Base-by-base conservation (phyloP, 1,284 basidiomycete genomes). In the Malassezia equina region DNA sequence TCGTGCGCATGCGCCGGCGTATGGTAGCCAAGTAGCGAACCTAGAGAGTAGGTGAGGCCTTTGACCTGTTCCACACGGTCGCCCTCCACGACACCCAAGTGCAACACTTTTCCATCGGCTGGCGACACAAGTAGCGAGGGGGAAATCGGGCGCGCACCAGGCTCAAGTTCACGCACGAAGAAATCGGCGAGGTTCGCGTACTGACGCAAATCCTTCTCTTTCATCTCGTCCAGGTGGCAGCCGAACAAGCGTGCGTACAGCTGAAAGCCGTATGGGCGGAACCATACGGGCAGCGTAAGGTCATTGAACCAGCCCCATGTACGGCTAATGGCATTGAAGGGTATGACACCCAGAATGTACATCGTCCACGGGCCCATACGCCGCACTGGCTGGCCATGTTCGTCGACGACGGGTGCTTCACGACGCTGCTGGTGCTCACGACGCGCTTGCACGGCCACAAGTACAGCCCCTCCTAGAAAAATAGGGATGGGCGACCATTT, bases 241-340 rank as follows among this genome's bases (percentile, higher is more conserved):
- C 90, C 90, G 71, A 98, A 99, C 28, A 85, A 80, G 66, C 79
- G 82, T 21, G 88, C 82, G 75, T 96, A 96, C 34, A 94, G 69
- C 60, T 81, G 81, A 79, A 91, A 86, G 31, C 90, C 88, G 67
- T 83, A 83, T 0, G 90, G 90, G 24, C 93, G 81, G 76, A 90
- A 83, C 93, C 91, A 98, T 52, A 93, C 81, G 23, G 93, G 94
- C 1, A 99, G 82, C 60, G 73, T 73, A 48, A 71, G 59, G 47
- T 90, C 85, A 78, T 96, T 98, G 55, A 94, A 72, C 76, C 90
- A 91, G 7, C 94, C 94, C 90, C 93, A 98, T 7, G 95, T 77
- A 6, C 91, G 85, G 24, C 90, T 96, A 69, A 96, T 83, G 63
- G 89, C 88, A 41, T 91, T 84, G 15, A 98, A 81, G 0, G 93